Evolutionary conservation across 352 stramenopile species (phyloP).

Genomic region (Globisporangium mamillatum): DNA sequence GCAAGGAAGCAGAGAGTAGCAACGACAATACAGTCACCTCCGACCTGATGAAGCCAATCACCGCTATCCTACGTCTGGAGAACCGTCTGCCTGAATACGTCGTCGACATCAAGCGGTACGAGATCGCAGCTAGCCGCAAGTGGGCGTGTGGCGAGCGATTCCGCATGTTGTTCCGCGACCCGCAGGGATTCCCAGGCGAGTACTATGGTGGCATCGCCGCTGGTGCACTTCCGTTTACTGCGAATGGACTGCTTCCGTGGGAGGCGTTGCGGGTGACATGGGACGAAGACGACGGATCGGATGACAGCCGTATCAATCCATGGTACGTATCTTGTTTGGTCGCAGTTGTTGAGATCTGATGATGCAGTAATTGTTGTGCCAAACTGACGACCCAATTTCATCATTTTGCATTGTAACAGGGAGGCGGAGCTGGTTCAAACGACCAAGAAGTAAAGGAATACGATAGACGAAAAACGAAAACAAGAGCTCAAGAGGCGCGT

Average conservation of each 20-base stretch:
- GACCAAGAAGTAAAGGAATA: conserved; percentile 31
- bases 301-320: conserved; percentile 81
- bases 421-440: conserved; percentile 39
- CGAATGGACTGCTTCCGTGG: conserved; percentile 70
- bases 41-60: conserved; percentile 31
- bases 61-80: conserved; percentile 75
- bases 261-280: conserved; percentile 77
- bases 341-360: background rate
- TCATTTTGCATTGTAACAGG: conserved; percentile 28
- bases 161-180: conserved; percentile 75
- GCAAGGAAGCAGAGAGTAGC: conserved; percentile 13
- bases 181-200: conserved; percentile 60
- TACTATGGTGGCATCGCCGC: conserved; percentile 70
- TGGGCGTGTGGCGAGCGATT: conserved; percentile 73
- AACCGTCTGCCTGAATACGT: conserved; percentile 56
- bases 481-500: background rate
- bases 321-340: conserved; percentile 46
- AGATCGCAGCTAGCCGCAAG: conserved; percentile 43
- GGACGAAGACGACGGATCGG: conserved; percentile 82
- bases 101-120: conserved; percentile 69
- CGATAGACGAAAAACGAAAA: conserved; percentile 1
- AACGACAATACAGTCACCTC: conserved; percentile 1
- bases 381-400: background rate
- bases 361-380: conserved; percentile 1
- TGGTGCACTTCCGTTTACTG: conserved; percentile 58